A percentile compares a stretch with the other conserved stretches of the same genome.
Conservation (phyloP, 1,139 yeast species). For the Suhomyces terraborum region DNA sequence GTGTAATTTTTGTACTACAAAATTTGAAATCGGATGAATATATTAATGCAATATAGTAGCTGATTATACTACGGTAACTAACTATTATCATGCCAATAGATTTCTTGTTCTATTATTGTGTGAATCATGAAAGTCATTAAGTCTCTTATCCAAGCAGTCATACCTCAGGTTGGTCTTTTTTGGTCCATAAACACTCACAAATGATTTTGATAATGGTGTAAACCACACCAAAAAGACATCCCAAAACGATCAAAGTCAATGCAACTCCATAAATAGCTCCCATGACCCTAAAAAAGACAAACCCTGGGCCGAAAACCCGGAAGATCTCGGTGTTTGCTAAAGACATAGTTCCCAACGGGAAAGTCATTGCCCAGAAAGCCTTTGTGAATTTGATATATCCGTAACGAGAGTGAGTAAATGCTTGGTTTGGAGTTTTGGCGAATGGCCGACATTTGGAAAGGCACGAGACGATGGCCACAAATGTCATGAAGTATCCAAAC, state of each 20-base stretch:
- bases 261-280: slow-evolving; percentile 61
- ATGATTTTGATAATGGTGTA: slow-evolving; percentile 14
- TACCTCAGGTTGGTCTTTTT: neutral
- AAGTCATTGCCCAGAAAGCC: slow-evolving; percentile 85
- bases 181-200: neutral
- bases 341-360: slow-evolving; percentile 86
- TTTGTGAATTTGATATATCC: slow-evolving; percentile 51
- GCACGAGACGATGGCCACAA: slow-evolving; percentile 22
- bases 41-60: no score
- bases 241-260: slow-evolving; percentile 38
- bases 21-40: no score
- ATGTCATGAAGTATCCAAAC: slow-evolving; percentile 28
- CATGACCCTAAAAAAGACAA: slow-evolving; percentile 58
- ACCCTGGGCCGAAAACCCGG: slow-evolving; percentile 38
- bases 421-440: slow-evolving; percentile 21
- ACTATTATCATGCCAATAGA: no score
- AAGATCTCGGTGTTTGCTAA: slow-evolving; percentile 58
- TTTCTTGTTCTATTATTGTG: neutral
- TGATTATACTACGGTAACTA: no score
- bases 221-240: slow-evolving; percentile 34
- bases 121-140: no score
- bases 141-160: no score
- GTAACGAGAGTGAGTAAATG: slow-evolving; percentile 16
- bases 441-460: slow-evolving; percentile 25
- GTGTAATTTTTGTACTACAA: no score